These are phyloP conservation scores for Syncephalastrum sp. DNA, from an alignment of 371 early-diverging fungal genomes.

Conservation along the genomic window DNA sequence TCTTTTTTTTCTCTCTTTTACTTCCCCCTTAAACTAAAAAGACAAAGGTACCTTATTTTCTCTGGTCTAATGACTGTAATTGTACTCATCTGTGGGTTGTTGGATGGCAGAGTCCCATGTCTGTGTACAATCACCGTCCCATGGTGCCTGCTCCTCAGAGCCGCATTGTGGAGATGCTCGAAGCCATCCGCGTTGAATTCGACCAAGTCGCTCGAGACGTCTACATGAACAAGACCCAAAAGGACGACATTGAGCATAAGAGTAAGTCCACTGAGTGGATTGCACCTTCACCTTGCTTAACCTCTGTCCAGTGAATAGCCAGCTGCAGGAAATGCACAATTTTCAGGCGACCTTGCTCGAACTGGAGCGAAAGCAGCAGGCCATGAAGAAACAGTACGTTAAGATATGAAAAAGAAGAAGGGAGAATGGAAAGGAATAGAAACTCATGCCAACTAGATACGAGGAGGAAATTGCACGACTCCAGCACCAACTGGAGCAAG, in stretches of 20 bases:
- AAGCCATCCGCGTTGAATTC: slow-evolving; percentile 81
- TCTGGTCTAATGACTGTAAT: too few species aligned
- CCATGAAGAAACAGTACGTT: slow-evolving; percentile 70
- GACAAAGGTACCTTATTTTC: too few species aligned
- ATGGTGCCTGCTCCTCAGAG: slow-evolving; percentile 76
- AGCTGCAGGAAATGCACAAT: slow-evolving; percentile 78
- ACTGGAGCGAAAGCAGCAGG: slow-evolving; percentile 77
- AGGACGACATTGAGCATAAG: slow-evolving; percentile 90
- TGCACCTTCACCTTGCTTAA: neutral
- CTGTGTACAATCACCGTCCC: slow-evolving; percentile 83
- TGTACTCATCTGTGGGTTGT: neutral
- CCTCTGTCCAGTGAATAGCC: slow-evolving; percentile 55
- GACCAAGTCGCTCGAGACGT: slow-evolving; percentile 82
- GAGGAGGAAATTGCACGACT: slow-evolving; percentile 51
- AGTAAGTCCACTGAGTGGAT: slow-evolving; percentile 48
- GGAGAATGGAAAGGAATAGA: slow-evolving; percentile 48
- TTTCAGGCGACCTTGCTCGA: slow-evolving; percentile 81
- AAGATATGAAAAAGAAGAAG: neutral
- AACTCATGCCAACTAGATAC: slow-evolving; percentile 24
- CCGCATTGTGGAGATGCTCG: slow-evolving; percentile 83
- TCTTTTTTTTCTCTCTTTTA: too few species aligned
- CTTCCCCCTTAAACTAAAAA: neutral
- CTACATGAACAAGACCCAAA: slow-evolving; percentile 70
- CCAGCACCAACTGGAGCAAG: slow-evolving; percentile 45
- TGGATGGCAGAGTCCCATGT: slow-evolving; percentile 25